Conservation (phyloP, 257 asterid genomes). For the Fraxinus pennsylvanica region DNA sequence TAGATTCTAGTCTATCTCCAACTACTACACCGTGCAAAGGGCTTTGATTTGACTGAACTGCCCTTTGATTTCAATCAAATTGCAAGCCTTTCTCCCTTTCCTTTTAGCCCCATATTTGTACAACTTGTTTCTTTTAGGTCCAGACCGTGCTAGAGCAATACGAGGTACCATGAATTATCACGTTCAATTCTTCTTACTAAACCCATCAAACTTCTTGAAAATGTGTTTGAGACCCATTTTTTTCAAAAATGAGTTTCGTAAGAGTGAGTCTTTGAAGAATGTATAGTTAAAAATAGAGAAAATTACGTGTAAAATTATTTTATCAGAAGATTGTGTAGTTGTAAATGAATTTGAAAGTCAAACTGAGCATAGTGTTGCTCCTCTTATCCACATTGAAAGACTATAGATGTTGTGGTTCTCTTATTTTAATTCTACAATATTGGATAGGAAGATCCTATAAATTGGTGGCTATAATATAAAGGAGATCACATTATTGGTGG, state of each 20-base stretch:
- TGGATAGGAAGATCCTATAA: constrained; percentile 13
- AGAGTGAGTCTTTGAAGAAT: too few species aligned
- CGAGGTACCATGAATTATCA: too few species aligned
- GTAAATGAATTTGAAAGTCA: too few species aligned
- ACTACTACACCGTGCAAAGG: not conserved
- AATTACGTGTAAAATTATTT: too few species aligned
- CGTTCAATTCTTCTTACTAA: too few species aligned
- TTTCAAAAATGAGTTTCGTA: too few species aligned
- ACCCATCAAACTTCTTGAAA: too few species aligned
- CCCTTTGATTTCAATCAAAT: not conserved
- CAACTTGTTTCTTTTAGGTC: not conserved
- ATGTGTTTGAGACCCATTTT: too few species aligned
- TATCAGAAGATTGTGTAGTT: too few species aligned
- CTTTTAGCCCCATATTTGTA: not conserved
- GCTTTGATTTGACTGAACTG: not conserved
- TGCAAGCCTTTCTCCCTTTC: not conserved
- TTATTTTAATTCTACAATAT: not conserved
- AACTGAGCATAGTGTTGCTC: too few species aligned
- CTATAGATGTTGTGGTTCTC: not conserved
- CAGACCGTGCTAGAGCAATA: not conserved
- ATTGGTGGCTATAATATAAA: constrained; percentile 31
- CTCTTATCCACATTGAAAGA: not conserved
- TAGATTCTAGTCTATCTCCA: too few species aligned
- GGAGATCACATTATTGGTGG: constrained; percentile 41
- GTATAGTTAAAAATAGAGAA: too few species aligned